A percentile compares a stretch with the other conserved stretches of the same genome.
These are phyloP conservation scores for Xylariaceae sp. DNA, from an alignment of 2,329 filamentous ascomycete species.

Conservation along the genomic window DNA sequence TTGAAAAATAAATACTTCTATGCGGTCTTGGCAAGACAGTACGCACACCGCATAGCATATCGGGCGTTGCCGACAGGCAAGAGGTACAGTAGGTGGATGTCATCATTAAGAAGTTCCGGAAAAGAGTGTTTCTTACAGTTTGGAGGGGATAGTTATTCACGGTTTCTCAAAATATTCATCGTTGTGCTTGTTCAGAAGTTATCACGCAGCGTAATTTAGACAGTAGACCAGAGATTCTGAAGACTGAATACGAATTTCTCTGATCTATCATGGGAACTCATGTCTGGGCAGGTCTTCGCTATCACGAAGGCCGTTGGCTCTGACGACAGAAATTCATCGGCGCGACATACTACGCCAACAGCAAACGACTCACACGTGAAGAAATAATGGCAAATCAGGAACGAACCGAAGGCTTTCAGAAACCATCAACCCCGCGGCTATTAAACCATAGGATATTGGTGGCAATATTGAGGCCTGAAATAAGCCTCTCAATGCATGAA, in stretches of 20 bases:
- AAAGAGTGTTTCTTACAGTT: no score
- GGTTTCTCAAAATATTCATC: neutral
- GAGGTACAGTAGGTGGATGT: neutral
- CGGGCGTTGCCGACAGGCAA: neutral
- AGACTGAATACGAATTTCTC: no score
- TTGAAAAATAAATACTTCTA: neutral
- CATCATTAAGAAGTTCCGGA: neutral
- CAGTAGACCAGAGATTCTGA: no score
- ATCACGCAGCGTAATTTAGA: no score
- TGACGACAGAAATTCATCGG: neutral
- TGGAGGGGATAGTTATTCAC: no score
- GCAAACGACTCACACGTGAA: neutral
- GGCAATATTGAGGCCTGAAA: neutral
- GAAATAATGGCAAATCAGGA: neutral
- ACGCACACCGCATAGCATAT: constrained; percentile 2
- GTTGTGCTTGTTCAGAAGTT: neutral
- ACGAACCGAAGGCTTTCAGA: neutral
- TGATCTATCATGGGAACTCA: no score
- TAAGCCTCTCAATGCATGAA: neutral
- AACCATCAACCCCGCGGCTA: neutral
- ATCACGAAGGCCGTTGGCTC: no score
- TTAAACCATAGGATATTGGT: neutral
- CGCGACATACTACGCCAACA: neutral
- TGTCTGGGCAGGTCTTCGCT: no score
- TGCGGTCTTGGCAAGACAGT: constrained; percentile 6